Evolutionary conservation across 2,329 filamentous ascomycete species (phyloP).

Genomic region (Diaporthe destruens): DNA sequence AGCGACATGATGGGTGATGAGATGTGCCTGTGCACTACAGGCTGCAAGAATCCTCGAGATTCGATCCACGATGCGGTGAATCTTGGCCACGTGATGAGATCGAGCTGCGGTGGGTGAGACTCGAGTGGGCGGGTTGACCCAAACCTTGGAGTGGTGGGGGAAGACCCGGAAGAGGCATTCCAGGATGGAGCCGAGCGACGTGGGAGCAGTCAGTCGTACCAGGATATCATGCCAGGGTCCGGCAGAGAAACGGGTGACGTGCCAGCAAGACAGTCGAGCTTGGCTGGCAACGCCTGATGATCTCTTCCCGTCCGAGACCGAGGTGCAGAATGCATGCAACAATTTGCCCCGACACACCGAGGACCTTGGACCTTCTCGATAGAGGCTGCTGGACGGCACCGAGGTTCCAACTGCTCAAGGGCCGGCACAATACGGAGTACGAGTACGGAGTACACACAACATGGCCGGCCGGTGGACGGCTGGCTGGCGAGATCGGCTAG

Average conservation of each 20-base stretch:
- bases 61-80: neutral
- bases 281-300: neutral
- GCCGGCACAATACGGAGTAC: neutral
- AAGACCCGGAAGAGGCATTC: neutral
- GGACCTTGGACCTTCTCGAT: too few relatives aligned
- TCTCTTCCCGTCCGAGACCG: neutral
- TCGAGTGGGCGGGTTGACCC: constrained; percentile 31
- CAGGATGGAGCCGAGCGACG: constrained; percentile 9
- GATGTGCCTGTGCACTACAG: neutral
- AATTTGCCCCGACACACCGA: neutral
- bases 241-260: neutral
- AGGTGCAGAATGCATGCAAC: neutral
- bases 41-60: constrained; percentile 18
- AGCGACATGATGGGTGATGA: constrained; percentile 6
- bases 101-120: constrained; percentile 32
- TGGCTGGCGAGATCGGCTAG: neutral
- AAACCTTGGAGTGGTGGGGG: constrained; percentile 22
- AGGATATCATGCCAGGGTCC: too few relatives aligned
- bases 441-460: too few relatives aligned
- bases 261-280: too few relatives aligned
- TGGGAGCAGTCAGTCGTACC: neutral
- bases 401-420: neutral
- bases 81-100: constrained; percentile 35
- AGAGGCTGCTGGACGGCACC: too few relatives aligned
- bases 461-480: neutral